These are phyloP conservation scores for Exutisphaerella laricina DNA, from an alignment of 2,329 filamentous ascomycete species.

Conservation along the genomic window DNA sequence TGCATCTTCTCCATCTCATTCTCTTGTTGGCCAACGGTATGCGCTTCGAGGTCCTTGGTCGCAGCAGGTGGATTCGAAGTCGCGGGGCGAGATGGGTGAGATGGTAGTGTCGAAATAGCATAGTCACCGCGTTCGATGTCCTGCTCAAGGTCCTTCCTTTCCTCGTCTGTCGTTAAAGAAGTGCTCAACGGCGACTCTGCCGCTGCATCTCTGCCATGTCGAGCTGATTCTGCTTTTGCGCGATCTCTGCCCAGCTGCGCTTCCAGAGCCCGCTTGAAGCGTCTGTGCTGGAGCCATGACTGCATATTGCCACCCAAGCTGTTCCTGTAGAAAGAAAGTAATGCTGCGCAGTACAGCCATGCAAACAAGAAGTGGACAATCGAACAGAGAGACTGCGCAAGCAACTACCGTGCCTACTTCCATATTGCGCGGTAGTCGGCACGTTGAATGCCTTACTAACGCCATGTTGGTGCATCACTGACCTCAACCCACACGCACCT, in stretches of 20 bases:
- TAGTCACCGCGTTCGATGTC: constrained; percentile 14
- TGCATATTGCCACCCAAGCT: constrained; percentile 13
- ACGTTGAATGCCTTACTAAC: background rate
- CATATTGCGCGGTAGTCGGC: background rate
- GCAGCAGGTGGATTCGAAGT: background rate
- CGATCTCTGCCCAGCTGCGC: constrained; percentile 25
- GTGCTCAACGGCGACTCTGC: constrained; percentile 4
- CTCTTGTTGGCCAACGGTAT: constrained; percentile 2
- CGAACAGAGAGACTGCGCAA: background rate
- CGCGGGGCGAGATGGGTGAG: background rate
- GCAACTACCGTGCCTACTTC: background rate
- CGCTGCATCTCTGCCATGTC: constrained; percentile 1
- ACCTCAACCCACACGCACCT: too few species aligned
- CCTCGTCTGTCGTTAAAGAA: constrained; percentile 17
- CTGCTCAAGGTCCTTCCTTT: constrained; percentile 22
- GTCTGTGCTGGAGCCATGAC: constrained; percentile 24
- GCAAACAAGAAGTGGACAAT: background rate
- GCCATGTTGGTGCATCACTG: background rate
- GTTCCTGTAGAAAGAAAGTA: background rate
- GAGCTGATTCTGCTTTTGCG: constrained; percentile 11
- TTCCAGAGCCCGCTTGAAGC: constrained; percentile 22
- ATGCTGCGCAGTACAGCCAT: background rate
- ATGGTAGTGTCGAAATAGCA: background rate
- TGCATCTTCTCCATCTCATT: constrained; percentile 11
- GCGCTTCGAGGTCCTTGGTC: background rate